These are phyloP conservation scores for Lodderomyces elongisporus DNA, from an alignment of 1,139 yeast species.

Conservation along the genomic window DNA sequence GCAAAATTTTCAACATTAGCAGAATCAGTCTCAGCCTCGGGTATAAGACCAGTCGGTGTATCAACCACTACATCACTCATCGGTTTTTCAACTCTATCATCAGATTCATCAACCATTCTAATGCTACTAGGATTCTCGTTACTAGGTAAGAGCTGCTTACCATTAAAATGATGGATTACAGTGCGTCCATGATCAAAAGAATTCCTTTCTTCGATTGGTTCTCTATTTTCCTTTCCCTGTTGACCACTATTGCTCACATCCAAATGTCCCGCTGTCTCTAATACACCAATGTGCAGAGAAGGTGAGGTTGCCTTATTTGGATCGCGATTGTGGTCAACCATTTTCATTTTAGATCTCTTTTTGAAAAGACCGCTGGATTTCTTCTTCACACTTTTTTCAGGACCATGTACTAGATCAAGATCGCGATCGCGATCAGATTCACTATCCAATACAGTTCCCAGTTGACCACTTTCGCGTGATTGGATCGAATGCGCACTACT, in stretches of 20 bases:
- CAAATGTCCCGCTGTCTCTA: not conserved
- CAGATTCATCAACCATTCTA: not conserved
- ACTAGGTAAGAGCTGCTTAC: not conserved
- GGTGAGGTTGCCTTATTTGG: not conserved
- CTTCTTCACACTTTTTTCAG: constrained; percentile 20
- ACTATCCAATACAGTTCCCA: constrained; percentile 26
- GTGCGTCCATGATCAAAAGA: not conserved
- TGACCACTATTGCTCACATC: no score
- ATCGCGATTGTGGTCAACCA: constrained; percentile 6
- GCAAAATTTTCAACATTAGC: constrained; percentile 6
- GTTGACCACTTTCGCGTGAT: constrained; percentile 12
- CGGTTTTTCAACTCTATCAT: not conserved
- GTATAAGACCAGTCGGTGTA: no score
- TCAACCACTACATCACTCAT: not conserved
- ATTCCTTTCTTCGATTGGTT: not conserved
- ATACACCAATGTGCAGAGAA: not conserved
- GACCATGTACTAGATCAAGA: constrained; percentile 3
- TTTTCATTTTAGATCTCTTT: constrained; percentile 10
- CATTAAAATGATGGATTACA: not conserved
- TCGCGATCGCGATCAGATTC: constrained; percentile 24
- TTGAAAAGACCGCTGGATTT: constrained; percentile 13
- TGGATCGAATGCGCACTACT: constrained; percentile 6
- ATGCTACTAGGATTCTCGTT: not conserved
- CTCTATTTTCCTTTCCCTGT: not conserved
- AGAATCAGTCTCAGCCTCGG: no score